These are phyloP conservation scores for Penicillium fuscoglaucum DNA, from an alignment of 2,329 filamentous ascomycete species.

Conservation along the genomic window DNA sequence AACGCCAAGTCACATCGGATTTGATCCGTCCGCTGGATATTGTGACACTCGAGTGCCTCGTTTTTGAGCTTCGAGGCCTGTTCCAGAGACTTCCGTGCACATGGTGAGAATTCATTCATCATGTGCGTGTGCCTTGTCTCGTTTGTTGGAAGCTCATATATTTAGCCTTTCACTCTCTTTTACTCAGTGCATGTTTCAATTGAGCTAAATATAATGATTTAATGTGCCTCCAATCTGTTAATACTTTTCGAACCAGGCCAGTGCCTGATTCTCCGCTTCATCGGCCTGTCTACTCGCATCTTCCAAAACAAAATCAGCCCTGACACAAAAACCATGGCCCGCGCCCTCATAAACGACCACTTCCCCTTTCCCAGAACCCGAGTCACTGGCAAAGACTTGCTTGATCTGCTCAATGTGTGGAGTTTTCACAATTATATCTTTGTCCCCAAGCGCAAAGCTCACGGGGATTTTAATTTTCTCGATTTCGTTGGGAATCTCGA, in stretches of 20 bases:
- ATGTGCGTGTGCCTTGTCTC: too few species aligned
- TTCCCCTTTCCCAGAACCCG: conserved; percentile 44
- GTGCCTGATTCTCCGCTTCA: conserved; percentile 31
- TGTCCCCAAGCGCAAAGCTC: conserved; percentile 1
- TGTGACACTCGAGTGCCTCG: too few species aligned
- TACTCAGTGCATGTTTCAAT: not conserved
- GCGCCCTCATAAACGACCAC: conserved; percentile 29
- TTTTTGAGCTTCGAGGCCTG: too few species aligned
- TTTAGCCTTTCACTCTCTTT: not conserved
- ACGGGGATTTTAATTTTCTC: conserved; percentile 4
- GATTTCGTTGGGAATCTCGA: conserved; percentile 1
- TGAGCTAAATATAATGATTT: not conserved
- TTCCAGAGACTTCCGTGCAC: too few species aligned
- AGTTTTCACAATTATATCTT: not conserved
- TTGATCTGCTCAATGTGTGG: not conserved
- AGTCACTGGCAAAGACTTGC: not conserved
- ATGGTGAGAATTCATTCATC: too few species aligned
- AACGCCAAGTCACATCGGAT: too few species aligned
- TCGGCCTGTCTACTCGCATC: conserved; percentile 25
- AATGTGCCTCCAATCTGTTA: not conserved
- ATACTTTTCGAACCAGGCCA: conserved; percentile 18
- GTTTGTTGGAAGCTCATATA: too few species aligned
- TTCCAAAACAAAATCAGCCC: conserved; percentile 25
- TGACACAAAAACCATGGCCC: conserved; percentile 32
- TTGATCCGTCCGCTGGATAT: too few species aligned